Percentiles rank a stretch among this genome's conserved stretches.
phyloP scores from a whole-genome alignment of 441 rosid genomes.

The Populus trichocarpa region DNA sequence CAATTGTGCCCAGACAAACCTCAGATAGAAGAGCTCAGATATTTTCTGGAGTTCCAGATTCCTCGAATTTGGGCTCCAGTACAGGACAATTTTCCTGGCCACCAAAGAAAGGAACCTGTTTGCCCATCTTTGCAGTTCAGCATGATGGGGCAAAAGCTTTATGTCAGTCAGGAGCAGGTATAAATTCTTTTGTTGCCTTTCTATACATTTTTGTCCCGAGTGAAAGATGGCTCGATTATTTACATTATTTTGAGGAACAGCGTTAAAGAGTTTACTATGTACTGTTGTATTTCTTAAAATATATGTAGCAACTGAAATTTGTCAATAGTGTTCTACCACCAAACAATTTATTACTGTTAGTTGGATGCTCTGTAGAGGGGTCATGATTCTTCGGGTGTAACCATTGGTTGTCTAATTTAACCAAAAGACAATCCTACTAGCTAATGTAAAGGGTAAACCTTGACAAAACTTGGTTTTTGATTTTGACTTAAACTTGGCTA shows the following conservation, averaged over 20 bases:
- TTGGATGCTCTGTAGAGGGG: not conserved
- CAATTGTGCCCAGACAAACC: constrained; percentile 54
- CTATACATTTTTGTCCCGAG: not conserved
- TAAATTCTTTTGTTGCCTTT: not conserved
- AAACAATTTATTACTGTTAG: not conserved
- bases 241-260: not conserved
- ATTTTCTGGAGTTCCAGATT: constrained; percentile 68
- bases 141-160: constrained; percentile 73
- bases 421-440: not conserved
- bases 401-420: not conserved
- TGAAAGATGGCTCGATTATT: not conserved
- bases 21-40: constrained; percentile 63
- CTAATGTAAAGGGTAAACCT: not conserved
- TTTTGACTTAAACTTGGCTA: constrained; percentile 13
- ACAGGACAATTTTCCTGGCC: constrained; percentile 48
- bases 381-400: not conserved
- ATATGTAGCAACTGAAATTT: constrained; percentile 1
- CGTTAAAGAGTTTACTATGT: not conserved
- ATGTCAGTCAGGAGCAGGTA: constrained; percentile 73
- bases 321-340: not conserved
- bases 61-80: constrained; percentile 68
- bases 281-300: not conserved
- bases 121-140: constrained; percentile 76
- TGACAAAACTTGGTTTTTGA: constrained; percentile 4
- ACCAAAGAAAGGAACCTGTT: constrained; percentile 70